Base-by-base conservation (phyloP, 768 basidiomycete species). In the Tylopilus vinaceipallidus region DNA sequence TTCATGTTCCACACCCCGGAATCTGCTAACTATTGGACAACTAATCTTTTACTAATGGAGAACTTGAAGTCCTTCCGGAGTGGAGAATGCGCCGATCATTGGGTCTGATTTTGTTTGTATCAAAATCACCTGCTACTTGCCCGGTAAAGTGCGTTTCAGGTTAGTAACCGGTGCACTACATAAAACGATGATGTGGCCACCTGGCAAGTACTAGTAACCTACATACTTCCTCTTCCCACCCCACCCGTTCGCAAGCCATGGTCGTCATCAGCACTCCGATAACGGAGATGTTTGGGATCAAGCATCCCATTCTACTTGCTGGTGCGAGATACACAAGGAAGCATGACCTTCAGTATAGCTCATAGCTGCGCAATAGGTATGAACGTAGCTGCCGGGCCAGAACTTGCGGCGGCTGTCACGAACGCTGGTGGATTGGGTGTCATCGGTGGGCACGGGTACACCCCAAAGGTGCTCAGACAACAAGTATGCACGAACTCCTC, bases 381-480 rank as follows among this genome's bases (percentile, higher is more conserved):
- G 81, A 83, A 83, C 54, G 81, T 83, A 14, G 81, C 83, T 17
- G 80, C 81, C 7, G 83, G 83, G 20, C 80, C 93, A 16, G 91
- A 94, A 66, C 81, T 95, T 22, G 93, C 92, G 16, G 94, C 93
- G 34, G 93, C 91, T 33, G 93, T 95, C 49, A 91, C 91, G 37
- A 97, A 95, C 61, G 94, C 92, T 23, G 93, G 94, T 41, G 94
- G 94, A 44, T 59, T 97, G 36, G 94, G 94, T 54, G 91, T 95
- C 44, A 91, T 98, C 53, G 94, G 94, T 32, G 94, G 94, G 46
- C 75, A 88, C 27, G 90, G 90, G 0, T 93, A 87, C 64, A 91
- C 91, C 3, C 88, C 88, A 19, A 88, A 87, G 67, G 75, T 89
- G 43, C 77, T 93, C 20, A 81, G 86, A 37, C 74, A 80, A 58